Evolutionary conservation across 345 rosid species (phyloP), one percentile per base, ranked within the genome.

Genomic region (Litchi chinensis): DNA sequence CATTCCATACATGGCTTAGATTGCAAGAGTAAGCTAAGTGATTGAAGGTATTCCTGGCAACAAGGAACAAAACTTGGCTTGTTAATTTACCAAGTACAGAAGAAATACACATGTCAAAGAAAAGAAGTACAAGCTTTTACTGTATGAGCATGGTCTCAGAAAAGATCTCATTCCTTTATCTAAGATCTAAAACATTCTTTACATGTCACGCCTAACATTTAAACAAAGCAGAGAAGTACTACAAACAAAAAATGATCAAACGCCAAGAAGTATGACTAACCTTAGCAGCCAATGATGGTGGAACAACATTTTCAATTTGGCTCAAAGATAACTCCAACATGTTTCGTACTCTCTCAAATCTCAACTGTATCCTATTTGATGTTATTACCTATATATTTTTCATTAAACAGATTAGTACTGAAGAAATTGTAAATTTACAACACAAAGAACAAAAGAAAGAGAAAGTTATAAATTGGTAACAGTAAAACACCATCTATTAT

Each of bases 301-400:
- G 87, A 80, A 85, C 88, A 79, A 71, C 21, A 70, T 52, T 79
- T 80, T 82, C 82, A 70, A 85, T 73, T 74, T 80, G 84, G 67
- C 76, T 71, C 73, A 87, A 82, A 80, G 75, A 74, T 41, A 59
- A 40, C 65, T 52, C 84, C 78, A 79, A 70, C 32, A 65, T 66
- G 5, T 64, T 80, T 43, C 71, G 77, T 64, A 82, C 75, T 40
- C 71, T 82, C 71, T 76, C 67, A 71, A 88, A 83, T 73, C 82
- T 82, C 67, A 73, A 66, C 37, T 73, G 80, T 78, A 82, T 79
- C 66, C 13, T 67, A 32, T 83, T 68, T 40, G 83, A 75, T 21
- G 74, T 80, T 16, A 85, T 62, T 46, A 84, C 90, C 88, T 85
- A 57, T 7, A 57, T 16, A 32, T 2, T 32, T 32, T 32, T 32